Evolutionary conservation across 1,284 basidiomycete genomes (phyloP).

Genomic region (Ganoderma lingzhi): DNA sequence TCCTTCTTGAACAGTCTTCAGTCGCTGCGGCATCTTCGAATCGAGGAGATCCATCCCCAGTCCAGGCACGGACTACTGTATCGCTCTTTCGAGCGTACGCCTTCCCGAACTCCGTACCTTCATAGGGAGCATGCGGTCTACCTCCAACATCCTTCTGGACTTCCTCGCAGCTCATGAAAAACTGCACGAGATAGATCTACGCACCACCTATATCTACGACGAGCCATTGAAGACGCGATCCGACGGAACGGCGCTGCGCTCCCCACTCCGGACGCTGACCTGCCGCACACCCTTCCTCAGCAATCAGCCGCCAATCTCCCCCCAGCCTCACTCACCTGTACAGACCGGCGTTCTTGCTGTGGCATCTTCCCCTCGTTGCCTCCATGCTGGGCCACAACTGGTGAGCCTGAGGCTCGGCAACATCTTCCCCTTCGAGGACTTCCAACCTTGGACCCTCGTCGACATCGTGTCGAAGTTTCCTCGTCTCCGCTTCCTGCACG

Average conservation of each 20-base stretch:
- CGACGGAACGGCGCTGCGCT: neutral
- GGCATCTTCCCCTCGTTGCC: neutral
- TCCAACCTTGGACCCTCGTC: neutral
- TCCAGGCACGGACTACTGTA: neutral
- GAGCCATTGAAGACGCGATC: neutral
- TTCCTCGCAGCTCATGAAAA: neutral
- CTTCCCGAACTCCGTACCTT: conserved; percentile 14
- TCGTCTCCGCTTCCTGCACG: neutral
- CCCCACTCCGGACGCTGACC: neutral
- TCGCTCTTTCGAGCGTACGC: neutral
- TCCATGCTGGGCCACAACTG: neutral
- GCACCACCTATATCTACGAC: neutral
- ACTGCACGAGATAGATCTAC: neutral
- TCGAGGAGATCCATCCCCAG: neutral
- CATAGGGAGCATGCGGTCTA: neutral
- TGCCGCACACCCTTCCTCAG: neutral
- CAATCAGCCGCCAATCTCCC: neutral
- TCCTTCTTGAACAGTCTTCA: neutral
- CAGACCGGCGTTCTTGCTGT: neutral
- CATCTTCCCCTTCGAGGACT: neutral
- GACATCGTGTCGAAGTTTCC: neutral
- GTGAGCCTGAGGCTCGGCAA: neutral
- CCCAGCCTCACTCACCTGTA: neutral
- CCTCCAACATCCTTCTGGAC: neutral
- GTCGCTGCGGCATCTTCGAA: neutral